A percentile compares a stretch with the other conserved stretches of the same genome.
These are phyloP conservation scores for Lichtheimia ramosa DNA, from an alignment of 371 early-diverging fungal species.

Conservation along the genomic window DNA sequence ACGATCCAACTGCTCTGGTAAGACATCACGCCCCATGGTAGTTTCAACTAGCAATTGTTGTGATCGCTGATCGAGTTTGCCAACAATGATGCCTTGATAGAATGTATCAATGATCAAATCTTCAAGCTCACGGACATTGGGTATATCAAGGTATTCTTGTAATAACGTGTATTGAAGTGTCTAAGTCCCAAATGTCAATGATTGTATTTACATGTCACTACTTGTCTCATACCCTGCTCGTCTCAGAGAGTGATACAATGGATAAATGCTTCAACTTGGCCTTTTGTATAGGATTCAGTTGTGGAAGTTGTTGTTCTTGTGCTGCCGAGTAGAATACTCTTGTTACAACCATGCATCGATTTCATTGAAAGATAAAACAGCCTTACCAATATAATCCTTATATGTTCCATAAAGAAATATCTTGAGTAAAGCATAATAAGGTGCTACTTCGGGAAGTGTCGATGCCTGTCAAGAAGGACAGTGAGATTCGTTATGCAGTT, in stretches of 20 bases:
- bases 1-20: slow-evolving; percentile 60
- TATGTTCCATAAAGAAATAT: slow-evolving; percentile 83
- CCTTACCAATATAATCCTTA: slow-evolving; percentile 73
- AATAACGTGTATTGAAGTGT: slow-evolving; percentile 67
- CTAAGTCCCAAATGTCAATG: slow-evolving; percentile 24
- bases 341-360: neutral
- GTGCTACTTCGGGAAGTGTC: slow-evolving; percentile 53
- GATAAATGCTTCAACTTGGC: slow-evolving; percentile 77
- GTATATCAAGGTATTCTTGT: slow-evolving; percentile 65
- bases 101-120: slow-evolving; percentile 87
- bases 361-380: neutral
- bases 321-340: slow-evolving; percentile 27
- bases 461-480: slow-evolving; percentile 53
- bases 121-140: slow-evolving; percentile 79
- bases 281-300: slow-evolving; percentile 59
- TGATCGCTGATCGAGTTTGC: slow-evolving; percentile 80
- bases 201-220: neutral
- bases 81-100: slow-evolving; percentile 74
- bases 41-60: slow-evolving; percentile 75
- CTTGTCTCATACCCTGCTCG: slow-evolving; percentile 45
- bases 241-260: slow-evolving; percentile 72
- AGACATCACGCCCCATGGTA: slow-evolving; percentile 82
- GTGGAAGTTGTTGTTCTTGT: slow-evolving; percentile 54
- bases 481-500: too few relatives aligned
- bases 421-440: slow-evolving; percentile 60